phyloP scores from a whole-genome alignment of 306 rosid species.

The Fagus crenata region DNA sequence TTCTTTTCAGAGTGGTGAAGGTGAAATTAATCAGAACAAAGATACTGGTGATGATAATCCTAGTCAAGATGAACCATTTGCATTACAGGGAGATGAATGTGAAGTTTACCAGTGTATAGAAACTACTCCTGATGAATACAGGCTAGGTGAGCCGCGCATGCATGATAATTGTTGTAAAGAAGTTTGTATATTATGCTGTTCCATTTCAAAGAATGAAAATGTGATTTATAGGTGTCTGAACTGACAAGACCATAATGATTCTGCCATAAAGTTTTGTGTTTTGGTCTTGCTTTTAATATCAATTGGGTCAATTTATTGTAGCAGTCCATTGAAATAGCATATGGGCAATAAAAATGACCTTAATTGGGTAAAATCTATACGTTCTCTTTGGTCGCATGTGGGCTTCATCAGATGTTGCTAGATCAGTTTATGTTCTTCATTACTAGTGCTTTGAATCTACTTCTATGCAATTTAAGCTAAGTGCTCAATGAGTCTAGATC shows the following conservation, averaged over 20 bases:
- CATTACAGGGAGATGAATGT: constrained; percentile 29
- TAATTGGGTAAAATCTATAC: background rate
- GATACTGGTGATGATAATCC: constrained; percentile 36
- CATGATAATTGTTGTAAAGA: constrained; percentile 5
- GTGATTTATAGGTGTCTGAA: background rate
- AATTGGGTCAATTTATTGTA: background rate
- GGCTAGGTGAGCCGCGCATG: constrained; percentile 39
- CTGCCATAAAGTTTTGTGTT: background rate
- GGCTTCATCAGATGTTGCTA: background rate
- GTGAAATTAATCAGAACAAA: constrained; percentile 27
- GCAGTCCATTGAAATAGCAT: background rate
- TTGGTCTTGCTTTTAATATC: background rate
- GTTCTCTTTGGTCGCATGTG: background rate
- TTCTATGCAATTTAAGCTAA: too few relatives aligned
- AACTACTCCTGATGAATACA: constrained; percentile 29
- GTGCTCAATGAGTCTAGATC: background rate
- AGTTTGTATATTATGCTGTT: background rate
- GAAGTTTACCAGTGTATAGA: constrained; percentile 35
- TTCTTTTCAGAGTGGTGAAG: constrained; percentile 38
- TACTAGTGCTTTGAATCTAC: background rate
- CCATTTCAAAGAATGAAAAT: background rate
- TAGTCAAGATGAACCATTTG: constrained; percentile 23
- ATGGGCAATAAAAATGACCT: background rate
- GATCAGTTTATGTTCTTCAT: background rate
- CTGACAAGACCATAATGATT: background rate